Percentiles rank a stretch among this genome's conserved stretches.
Evolutionary conservation across 306 rosid genomes (phyloP).

Genomic region (Delonix regia): DNA sequence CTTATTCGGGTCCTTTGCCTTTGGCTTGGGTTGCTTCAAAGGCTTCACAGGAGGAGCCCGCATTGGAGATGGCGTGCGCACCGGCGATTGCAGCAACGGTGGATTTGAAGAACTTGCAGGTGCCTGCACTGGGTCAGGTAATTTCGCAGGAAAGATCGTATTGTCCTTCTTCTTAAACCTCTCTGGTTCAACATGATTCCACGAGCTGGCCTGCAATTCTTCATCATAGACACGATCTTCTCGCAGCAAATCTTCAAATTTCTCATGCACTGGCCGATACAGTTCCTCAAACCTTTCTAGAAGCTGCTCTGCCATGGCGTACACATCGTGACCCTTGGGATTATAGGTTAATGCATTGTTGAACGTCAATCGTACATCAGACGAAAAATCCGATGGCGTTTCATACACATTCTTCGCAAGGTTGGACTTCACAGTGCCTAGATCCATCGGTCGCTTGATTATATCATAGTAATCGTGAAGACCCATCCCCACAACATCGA

Average conservation of each 20-base stretch:
- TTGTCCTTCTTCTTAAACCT: constrained; percentile 49
- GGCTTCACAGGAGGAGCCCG: constrained; percentile 64
- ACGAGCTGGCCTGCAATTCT: constrained; percentile 82
- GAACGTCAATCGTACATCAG: constrained; percentile 79
- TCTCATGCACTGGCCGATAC: constrained; percentile 56
- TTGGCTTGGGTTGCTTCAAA: constrained; percentile 91
- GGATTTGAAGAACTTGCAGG: constrained; percentile 70
- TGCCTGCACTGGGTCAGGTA: constrained; percentile 30
- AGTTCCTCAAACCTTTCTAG: constrained; percentile 66
- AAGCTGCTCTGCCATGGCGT: constrained; percentile 66
- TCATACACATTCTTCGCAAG: constrained; percentile 53
- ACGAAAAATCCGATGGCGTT: constrained; percentile 66
- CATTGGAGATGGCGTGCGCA: constrained; percentile 65
- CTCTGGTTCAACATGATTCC: constrained; percentile 73
- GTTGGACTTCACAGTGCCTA: constrained; percentile 73
- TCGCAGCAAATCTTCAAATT: constrained; percentile 40
- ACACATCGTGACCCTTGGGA: constrained; percentile 79
- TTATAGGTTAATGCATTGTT: constrained; percentile 82
- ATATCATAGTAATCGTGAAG: constrained; percentile 90
- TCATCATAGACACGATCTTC: constrained; percentile 61
- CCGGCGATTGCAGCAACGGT: constrained; percentile 61
- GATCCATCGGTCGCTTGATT: constrained; percentile 92
- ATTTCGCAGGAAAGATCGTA: constrained; percentile 22
- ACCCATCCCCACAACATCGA: constrained; percentile 60
- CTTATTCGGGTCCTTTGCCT: constrained; percentile 91